Evolutionary conservation across 441 rosid species (phyloP).

Genomic region (Mallotus repandus): DNA sequence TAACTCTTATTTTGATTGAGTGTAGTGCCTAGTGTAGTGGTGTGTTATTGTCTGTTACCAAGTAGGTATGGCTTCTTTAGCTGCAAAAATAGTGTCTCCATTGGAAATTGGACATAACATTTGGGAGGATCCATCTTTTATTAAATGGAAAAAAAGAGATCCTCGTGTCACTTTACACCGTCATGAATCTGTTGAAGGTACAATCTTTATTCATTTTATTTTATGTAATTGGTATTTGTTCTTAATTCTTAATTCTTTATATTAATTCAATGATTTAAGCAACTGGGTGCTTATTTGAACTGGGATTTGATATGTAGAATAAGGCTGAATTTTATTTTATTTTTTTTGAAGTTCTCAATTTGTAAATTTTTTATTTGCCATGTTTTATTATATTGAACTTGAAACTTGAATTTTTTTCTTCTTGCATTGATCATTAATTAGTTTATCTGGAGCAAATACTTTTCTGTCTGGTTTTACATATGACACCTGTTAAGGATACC

Average conservation of each 20-base stretch:
- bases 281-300: slow-evolving; percentile 1
- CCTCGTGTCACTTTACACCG: slow-evolving; percentile 83
- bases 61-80: slow-evolving; percentile 50
- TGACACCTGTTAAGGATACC: too few relatives aligned
- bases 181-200: slow-evolving; percentile 93
- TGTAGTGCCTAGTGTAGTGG: too few relatives aligned
- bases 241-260: neutral
- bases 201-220: neutral
- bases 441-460: slow-evolving; percentile 1
- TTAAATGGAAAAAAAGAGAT: slow-evolving; percentile 91
- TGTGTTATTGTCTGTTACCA: neutral
- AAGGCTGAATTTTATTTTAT: neutral
- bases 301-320: neutral
- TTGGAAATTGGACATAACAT: slow-evolving; percentile 53
- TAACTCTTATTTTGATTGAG: neutral
- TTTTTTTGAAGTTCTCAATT: neutral
- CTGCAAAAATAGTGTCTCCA: slow-evolving; percentile 51
- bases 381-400: neutral
- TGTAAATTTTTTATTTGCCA: too few relatives aligned
- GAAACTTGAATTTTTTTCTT: neutral
- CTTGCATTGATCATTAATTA: neutral
- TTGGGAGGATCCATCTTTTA: slow-evolving; percentile 87
- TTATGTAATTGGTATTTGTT: neutral
- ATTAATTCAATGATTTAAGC: slow-evolving; percentile 2
- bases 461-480: too few relatives aligned